Percentiles rank a stretch among this genome's conserved stretches.
Evolutionary conservation across 495 filamentous ascomycete genomes (phyloP).

Genomic region (Penicillium argentinense): DNA sequence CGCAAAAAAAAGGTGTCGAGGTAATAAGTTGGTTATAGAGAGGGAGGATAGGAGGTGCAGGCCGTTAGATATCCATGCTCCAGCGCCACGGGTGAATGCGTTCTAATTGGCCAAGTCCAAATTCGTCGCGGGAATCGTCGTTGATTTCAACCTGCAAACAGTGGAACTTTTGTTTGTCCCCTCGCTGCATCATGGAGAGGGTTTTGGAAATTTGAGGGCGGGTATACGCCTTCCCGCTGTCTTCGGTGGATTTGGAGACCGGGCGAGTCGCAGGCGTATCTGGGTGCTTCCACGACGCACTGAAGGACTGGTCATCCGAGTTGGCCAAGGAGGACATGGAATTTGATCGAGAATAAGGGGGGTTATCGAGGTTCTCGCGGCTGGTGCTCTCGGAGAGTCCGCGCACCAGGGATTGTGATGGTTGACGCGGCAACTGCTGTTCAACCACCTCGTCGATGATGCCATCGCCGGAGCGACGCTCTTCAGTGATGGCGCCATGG

Average conservation of each 20-base stretch:
- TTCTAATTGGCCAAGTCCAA: slow-evolving; percentile 40
- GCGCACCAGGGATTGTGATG: slow-evolving; percentile 24
- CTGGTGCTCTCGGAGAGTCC: slow-evolving; percentile 16
- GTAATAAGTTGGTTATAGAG: neutral
- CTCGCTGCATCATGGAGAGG: slow-evolving; percentile 30
- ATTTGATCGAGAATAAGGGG: slow-evolving; percentile 33
- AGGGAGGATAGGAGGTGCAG: neutral
- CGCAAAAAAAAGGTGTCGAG: neutral
- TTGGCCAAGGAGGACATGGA: slow-evolving; percentile 36
- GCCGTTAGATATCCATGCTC: slow-evolving; percentile 49
- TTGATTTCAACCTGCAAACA: slow-evolving; percentile 45
- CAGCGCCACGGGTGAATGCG: slow-evolving; percentile 45
- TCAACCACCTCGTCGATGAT: slow-evolving; percentile 8
- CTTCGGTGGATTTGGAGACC: slow-evolving; percentile 40
- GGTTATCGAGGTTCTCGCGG: slow-evolving; percentile 29
- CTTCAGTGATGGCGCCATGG: neutral
- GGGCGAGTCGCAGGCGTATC: slow-evolving; percentile 43
- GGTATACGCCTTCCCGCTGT: slow-evolving; percentile 22
- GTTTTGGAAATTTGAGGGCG: slow-evolving; percentile 38
- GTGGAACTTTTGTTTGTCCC: slow-evolving; percentile 36
- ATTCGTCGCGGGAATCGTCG: slow-evolving; percentile 33
- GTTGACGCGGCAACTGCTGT: slow-evolving; percentile 18
- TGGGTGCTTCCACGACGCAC: slow-evolving; percentile 36
- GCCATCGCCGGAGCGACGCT: slow-evolving; percentile 12
- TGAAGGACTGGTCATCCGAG: slow-evolving; percentile 31